Conservation (phyloP, 1,284 basidiomycete genomes). For the Moniliophthora roreri region DNA sequence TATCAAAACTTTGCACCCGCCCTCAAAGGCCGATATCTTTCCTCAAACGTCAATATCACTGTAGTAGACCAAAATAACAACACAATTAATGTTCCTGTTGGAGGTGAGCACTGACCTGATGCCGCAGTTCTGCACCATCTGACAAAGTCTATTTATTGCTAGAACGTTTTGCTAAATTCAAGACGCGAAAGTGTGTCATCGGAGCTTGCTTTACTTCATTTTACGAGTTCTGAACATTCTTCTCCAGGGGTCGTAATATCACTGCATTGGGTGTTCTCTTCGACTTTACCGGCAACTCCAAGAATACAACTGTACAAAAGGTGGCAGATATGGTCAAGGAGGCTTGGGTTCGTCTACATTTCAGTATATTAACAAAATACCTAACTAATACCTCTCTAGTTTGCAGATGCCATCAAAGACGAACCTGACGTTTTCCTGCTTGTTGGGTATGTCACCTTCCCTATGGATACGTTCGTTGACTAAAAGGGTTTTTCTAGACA, state of each 20-base stretch:
- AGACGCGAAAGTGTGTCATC: slow-evolving; percentile 57
- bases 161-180: slow-evolving; percentile 75
- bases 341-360: slow-evolving; percentile 47
- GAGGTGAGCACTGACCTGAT: slow-evolving; percentile 34
- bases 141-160: background rate
- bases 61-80: slow-evolving; percentile 52
- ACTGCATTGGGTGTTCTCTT: slow-evolving; percentile 83
- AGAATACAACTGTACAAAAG: slow-evolving; percentile 72
- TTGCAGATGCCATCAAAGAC: slow-evolving; percentile 75
- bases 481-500: slow-evolving; percentile 41
- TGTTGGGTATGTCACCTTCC: slow-evolving; percentile 47
- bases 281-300: slow-evolving; percentile 65
- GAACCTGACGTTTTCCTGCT: slow-evolving; percentile 83
- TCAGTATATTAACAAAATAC: background rate
- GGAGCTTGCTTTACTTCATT: background rate
- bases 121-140: background rate
- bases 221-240: slow-evolving; percentile 5
- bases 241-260: slow-evolving; percentile 60
- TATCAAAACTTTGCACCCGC: slow-evolving; percentile 71
- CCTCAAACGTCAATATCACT: slow-evolving; percentile 86
- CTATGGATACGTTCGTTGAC: background rate
- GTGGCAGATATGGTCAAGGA: slow-evolving; percentile 78
- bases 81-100: slow-evolving; percentile 57
- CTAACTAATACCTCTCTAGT: slow-evolving; percentile 39
- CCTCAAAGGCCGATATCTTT: slow-evolving; percentile 74